Evolutionary conservation across 345 rosid species (phyloP).

Genomic region (Aurinia saxatilis): DNA sequence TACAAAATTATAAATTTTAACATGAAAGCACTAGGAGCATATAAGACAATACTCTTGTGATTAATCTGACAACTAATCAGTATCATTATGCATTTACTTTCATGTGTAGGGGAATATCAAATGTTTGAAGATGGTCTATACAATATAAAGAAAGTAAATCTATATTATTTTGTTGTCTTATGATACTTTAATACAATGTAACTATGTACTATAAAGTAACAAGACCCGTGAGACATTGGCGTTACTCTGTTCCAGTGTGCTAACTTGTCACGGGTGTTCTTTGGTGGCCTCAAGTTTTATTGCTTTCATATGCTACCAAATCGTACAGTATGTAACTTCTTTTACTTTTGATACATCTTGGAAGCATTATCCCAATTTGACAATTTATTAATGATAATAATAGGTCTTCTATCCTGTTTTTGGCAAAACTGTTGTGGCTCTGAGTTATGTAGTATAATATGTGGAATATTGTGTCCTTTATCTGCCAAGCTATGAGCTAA

Average conservation of each 20-base stretch:
- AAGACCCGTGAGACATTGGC: conserved; percentile 28
- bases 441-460: conserved; percentile 4
- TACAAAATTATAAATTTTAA: conserved; percentile 3
- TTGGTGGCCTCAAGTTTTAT: conserved; percentile 16
- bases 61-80: conserved; percentile 5
- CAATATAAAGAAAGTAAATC: too few species aligned
- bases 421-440: neutral
- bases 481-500: conserved; percentile 16
- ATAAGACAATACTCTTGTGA: conserved; percentile 25
- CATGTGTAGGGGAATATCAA: too few species aligned
- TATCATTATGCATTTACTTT: too few species aligned
- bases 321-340: neutral
- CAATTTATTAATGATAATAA: conserved; percentile 13
- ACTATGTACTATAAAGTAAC: neutral
- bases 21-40: conserved; percentile 18
- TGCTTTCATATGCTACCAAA: conserved; percentile 22
- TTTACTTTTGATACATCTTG: conserved; percentile 14
- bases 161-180: neutral
- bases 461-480: neutral
- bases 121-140: too few species aligned
- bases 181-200: neutral
- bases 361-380: conserved; percentile 17
- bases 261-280: conserved; percentile 27
- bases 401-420: neutral
- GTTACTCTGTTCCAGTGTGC: conserved; percentile 21